These are phyloP conservation scores for Xylaria digitata DNA, from an alignment of 2,329 filamentous ascomycete species.

Conservation along the genomic window DNA sequence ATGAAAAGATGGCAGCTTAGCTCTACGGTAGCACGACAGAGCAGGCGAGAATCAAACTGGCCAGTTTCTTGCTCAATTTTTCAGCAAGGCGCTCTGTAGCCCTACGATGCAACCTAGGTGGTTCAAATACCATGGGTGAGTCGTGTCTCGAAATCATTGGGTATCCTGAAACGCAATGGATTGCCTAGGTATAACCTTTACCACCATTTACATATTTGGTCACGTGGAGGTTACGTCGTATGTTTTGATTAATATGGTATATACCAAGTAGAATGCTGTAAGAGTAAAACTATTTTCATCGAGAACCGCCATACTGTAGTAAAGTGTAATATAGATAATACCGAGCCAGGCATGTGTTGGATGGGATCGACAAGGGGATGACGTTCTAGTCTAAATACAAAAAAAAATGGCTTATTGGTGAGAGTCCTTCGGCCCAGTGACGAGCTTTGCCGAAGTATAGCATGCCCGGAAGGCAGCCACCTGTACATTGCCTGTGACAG, in stretches of 20 bases:
- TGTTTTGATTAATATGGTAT: neutral
- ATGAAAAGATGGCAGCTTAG: constrained; percentile 5
- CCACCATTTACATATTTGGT: neutral
- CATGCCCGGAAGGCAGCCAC: neutral
- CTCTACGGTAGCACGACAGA: constrained; percentile 3
- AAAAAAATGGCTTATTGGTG: neutral
- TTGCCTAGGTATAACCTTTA: neutral
- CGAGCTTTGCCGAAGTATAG: neutral
- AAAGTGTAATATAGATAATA: neutral
- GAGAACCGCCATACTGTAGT: neutral
- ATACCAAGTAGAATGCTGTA: neutral
- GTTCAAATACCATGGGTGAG: neutral
- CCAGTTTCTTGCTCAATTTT: neutral
- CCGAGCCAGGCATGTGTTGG: neutral
- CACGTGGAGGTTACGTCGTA: neutral
- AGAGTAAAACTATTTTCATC: neutral
- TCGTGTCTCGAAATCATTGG: neutral
- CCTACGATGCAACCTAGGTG: constrained; percentile 1
- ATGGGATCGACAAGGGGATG: neutral
- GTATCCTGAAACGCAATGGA: neutral
- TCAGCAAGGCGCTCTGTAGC: neutral
- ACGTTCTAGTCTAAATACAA: neutral
- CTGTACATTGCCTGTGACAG: neutral
- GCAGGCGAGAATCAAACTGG: neutral
- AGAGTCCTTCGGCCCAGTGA: neutral